Conservation (phyloP, 2,329 filamentous ascomycete species). For the Trichoderma polysporum region DNA sequence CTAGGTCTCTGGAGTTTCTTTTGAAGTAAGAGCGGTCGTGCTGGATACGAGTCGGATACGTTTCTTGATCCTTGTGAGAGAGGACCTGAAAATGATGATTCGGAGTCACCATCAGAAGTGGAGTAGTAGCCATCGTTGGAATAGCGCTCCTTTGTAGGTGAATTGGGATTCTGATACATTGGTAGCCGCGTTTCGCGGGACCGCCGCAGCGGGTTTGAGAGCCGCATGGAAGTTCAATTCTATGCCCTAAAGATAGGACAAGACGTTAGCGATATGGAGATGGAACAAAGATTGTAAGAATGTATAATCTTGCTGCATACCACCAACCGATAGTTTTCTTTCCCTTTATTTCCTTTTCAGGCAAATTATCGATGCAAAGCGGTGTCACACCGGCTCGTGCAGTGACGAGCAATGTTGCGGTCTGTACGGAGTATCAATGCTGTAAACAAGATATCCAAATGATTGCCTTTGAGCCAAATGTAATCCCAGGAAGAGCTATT, state of each 20-base stretch:
- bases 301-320: background rate
- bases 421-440: background rate
- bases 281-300: background rate
- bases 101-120: constrained; percentile 47
- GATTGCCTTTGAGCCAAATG: background rate
- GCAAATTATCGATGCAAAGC: background rate
- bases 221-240: constrained; percentile 43
- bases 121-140: constrained; percentile 52
- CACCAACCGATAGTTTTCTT: background rate
- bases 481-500: background rate
- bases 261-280: background rate
- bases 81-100: constrained; percentile 45
- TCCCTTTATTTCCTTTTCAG: background rate
- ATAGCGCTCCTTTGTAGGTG: constrained; percentile 49
- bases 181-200: constrained; percentile 50
- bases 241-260: background rate
- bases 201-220: constrained; percentile 49
- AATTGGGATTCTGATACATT: constrained; percentile 47
- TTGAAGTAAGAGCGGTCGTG: constrained; percentile 46
- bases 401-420: background rate
- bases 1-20: constrained; percentile 34
- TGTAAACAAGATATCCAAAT: background rate
- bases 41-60: constrained; percentile 45
- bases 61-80: constrained; percentile 56
- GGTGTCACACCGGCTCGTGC: background rate